Conservation (phyloP, 2,329 filamentous ascomycete species). For the Fusarium veterinarium region DNA sequence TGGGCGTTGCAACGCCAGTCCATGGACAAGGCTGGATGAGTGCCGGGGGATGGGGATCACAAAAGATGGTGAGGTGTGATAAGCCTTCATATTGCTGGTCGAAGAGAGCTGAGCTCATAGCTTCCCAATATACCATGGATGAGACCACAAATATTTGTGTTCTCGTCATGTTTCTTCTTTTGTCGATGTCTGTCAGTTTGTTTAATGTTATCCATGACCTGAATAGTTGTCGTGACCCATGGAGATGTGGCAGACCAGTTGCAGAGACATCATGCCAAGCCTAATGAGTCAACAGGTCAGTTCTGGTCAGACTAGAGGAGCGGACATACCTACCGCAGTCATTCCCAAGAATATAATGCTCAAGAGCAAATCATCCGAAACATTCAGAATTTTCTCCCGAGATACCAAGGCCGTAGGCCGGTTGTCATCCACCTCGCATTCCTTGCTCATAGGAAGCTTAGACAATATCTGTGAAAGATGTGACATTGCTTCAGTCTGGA, state of each 20-base stretch:
- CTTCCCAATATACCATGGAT: conserved; percentile 35
- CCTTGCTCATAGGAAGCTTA: background rate
- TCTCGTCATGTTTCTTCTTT: background rate
- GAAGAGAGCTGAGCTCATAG: conserved; percentile 23
- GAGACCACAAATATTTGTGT: conserved; percentile 21
- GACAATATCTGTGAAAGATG: conserved; percentile 7
- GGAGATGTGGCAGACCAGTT: conserved; percentile 13
- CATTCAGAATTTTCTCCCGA: background rate
- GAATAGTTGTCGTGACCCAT: conserved; percentile 23
- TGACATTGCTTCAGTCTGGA: conserved; percentile 31
- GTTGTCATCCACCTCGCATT: background rate
- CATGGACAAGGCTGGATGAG: conserved; percentile 17
- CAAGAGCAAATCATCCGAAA: conserved; percentile 25
- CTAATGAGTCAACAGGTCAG: background rate
- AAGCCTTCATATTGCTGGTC: conserved; percentile 20
- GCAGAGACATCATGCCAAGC: conserved; percentile 27
- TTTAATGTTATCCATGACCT: conserved; percentile 17
- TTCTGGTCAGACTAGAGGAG: fast-evolving
- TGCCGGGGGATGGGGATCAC: background rate
- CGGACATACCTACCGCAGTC: conserved; percentile 10
- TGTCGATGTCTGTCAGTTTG: background rate
- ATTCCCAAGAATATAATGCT: conserved; percentile 25
- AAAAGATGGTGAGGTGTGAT: conserved; percentile 20
- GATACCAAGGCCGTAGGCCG: background rate
- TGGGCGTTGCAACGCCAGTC: conserved; percentile 24